Evolutionary conservation across 1,139 yeast genomes (phyloP).

Genomic region (Tardiomyces digboiensis): DNA sequence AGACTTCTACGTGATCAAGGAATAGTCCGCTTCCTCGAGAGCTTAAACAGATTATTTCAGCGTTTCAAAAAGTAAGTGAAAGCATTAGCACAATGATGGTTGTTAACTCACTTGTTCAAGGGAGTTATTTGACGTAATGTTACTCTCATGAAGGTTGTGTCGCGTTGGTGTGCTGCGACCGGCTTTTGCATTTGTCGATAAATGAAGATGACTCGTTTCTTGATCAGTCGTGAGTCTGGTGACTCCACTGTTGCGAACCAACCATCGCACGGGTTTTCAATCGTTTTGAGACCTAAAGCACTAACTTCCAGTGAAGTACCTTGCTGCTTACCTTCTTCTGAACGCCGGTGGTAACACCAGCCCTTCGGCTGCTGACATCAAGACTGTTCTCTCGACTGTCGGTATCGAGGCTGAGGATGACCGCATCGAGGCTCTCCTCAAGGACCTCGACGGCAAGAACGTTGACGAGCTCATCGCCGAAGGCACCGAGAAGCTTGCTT

Average conservation of each 20-base stretch:
- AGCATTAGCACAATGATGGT: too few species aligned
- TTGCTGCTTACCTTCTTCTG: constrained; percentile 39
- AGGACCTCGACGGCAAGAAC: constrained; percentile 92
- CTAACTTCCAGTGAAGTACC: constrained; percentile 32
- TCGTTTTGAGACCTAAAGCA: not conserved
- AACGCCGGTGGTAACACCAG: constrained; percentile 42
- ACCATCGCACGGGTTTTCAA: not conserved
- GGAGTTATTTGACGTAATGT: too few species aligned
- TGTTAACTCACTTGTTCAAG: too few species aligned
- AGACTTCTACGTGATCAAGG: constrained; percentile 8
- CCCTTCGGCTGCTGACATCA: constrained; percentile 92
- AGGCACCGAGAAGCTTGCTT: constrained; percentile 92
- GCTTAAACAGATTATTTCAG: constrained; percentile 21
- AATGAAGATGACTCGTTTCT: not conserved
- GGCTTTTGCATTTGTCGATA: not conserved
- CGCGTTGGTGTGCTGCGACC: too few species aligned
- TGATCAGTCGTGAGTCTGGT: not conserved
- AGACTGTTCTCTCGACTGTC: constrained; percentile 81
- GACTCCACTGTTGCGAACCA: not conserved
- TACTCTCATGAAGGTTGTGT: too few species aligned
- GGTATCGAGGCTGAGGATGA: constrained; percentile 94
- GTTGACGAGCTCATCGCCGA: constrained; percentile 89
- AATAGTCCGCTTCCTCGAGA: constrained; percentile 14
- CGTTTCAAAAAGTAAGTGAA: constrained; percentile 1
- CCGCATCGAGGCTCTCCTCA: constrained; percentile 73